phyloP scores from a whole-genome alignment of 2,329 filamentous ascomycete species.

The Arachnomyces sp. region DNA sequence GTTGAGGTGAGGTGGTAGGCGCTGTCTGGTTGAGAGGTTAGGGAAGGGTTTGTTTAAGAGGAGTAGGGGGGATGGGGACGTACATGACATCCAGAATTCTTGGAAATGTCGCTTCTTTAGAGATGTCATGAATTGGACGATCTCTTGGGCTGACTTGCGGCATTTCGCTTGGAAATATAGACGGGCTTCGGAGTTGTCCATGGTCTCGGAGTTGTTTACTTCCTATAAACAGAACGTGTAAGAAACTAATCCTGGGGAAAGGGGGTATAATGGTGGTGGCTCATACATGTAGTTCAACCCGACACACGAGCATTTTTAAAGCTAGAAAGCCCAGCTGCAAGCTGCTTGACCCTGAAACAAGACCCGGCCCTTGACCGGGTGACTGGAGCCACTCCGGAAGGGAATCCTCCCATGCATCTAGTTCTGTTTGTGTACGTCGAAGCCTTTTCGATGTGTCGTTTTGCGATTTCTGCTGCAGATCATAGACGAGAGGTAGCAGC shows the following conservation, averaged over 20 bases:
- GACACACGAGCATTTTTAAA: conserved; percentile 41
- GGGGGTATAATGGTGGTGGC: no score
- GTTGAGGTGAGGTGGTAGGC: conserved; percentile 48
- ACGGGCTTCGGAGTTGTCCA: conserved; percentile 40
- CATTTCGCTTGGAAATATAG: conserved; percentile 43
- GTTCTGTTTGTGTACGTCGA: conserved; percentile 38
- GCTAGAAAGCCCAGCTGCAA: conserved; percentile 39
- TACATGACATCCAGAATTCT: conserved; percentile 48
- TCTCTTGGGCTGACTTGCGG: conserved; percentile 36
- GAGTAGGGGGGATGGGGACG: conserved; percentile 12
- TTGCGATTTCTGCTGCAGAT: conserved; percentile 34
- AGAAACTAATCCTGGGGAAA: neutral
- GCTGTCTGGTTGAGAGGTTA: conserved; percentile 28
- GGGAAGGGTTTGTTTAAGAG: neutral
- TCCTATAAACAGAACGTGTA: conserved; percentile 23
- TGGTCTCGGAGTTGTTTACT: conserved; percentile 33
- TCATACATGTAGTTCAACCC: conserved; percentile 40
- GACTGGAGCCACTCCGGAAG: conserved; percentile 36
- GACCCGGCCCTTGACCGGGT: conserved; percentile 21
- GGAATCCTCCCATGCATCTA: conserved; percentile 40
- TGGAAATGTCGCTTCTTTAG: conserved; percentile 41
- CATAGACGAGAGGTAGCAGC: conserved; percentile 39
- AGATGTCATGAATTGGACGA: conserved; percentile 44
- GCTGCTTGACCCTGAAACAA: conserved; percentile 35
- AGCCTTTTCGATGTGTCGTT: conserved; percentile 39